phyloP scores from a whole-genome alignment of 2,329 filamentous ascomycete species.

The Cercospora sp. region DNA sequence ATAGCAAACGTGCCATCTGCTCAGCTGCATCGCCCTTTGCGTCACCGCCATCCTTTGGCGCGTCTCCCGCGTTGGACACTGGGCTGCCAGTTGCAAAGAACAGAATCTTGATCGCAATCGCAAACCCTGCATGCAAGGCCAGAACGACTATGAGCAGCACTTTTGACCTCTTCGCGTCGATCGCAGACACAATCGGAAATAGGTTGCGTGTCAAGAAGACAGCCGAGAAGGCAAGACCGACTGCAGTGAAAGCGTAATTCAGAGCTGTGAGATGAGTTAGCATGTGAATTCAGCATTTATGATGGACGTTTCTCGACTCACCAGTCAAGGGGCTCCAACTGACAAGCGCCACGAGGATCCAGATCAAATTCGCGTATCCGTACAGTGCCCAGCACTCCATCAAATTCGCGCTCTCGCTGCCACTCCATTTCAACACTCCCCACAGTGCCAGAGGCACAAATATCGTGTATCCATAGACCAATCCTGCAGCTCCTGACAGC shows the following conservation, averaged over 20 bases:
- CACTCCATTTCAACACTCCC: conserved; percentile 90
- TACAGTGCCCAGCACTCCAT: conserved; percentile 95
- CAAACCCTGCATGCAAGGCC: conserved; percentile 80
- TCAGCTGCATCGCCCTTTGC: conserved; percentile 18
- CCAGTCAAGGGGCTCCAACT: conserved; percentile 81
- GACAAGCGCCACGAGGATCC: conserved; percentile 91
- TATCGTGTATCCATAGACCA: conserved; percentile 90
- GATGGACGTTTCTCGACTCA: no score
- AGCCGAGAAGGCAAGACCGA: conserved; percentile 81
- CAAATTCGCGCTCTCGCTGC: conserved; percentile 86
- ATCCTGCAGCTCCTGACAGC: conserved; percentile 82
- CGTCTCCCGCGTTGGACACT: conserved; percentile 35
- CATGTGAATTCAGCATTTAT: no score
- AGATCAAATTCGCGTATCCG: conserved; percentile 94
- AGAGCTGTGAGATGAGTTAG: conserved; percentile 58
- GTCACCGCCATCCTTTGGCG: conserved; percentile 10
- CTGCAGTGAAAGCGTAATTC: conserved; percentile 89
- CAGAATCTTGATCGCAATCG: conserved; percentile 91
- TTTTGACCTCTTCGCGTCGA: conserved; percentile 89
- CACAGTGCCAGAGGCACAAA: conserved; percentile 83
- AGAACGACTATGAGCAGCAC: conserved; percentile 81
- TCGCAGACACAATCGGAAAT: conserved; percentile 82
- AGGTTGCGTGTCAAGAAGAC: conserved; percentile 82
- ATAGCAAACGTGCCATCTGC: conserved; percentile 18
- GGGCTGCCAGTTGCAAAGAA: conserved; percentile 72